Evolutionary conservation across 257 asterid genomes (phyloP), one percentile per base, ranked within the genome.

Genomic region (Solanum okadae): DNA sequence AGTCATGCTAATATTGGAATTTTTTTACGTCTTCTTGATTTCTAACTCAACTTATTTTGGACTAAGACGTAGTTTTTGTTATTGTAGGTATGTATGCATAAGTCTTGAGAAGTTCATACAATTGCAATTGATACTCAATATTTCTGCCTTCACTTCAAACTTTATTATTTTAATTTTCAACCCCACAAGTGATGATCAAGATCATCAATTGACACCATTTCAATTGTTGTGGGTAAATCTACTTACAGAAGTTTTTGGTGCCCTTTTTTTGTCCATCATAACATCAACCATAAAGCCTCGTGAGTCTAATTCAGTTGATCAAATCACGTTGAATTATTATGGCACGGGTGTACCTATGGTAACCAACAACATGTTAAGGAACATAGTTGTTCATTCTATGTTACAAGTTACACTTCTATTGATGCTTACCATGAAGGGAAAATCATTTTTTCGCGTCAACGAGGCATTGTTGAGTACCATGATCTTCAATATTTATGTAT

Each of bases 211-310:
- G 86, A 56, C 91, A 44, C 18, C 93, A 18, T 78, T 88, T 67
- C 90, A 93, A 63, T 56, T 93, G 22, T 89, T 93, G 6, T 93
- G 95, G 95, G 87, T 90, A 84, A 92, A 88, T 77, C 78, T 93
- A 40, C 23, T 87, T 0, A 81, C 91, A 79, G 95, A 90, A 75
- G 68, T 67, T 42, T 68, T 93, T 2, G 94, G 92, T 11, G 92
- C 92, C 5, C 86, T 90, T 33, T 91, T 90, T 22, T 83, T 91
- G 65, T 90, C 91, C 3, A 44, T 29, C 68, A 81, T 81, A 44
- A 49, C 73, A 8, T 84, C 87, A 38, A 83, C 90, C 71, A 49
- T 88, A 29, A 86, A 73, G 34, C 61, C 71, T 37, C 59, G 49
- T 3, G 27, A 59, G n/a, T 22, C 25, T 25, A 70, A 1, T 46